Evolutionary conservation across 192 early-diverging fungal species (phyloP).

Genomic region (Physocladia obscura): DNA sequence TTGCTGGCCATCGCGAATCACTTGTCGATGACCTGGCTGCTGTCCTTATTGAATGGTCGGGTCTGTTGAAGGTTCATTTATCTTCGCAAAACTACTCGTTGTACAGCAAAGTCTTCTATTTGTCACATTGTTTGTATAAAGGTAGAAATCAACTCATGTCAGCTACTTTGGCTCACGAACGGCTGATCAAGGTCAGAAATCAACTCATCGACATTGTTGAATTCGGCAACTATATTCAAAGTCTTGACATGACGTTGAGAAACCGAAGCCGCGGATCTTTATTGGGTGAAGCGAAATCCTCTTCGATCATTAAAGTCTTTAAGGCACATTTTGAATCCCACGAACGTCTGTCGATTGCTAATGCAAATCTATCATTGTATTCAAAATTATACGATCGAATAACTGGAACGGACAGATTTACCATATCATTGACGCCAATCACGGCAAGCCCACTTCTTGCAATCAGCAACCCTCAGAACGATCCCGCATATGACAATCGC

Average conservation of each 20-base stretch:
- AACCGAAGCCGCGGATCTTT: slow-evolving; percentile 60
- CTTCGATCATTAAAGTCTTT: slow-evolving; percentile 56
- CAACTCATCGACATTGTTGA: slow-evolving; percentile 57
- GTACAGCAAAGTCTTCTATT: slow-evolving; percentile 52
- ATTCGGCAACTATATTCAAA: slow-evolving; percentile 53
- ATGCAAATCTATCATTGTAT: background rate
- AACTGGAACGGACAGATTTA: slow-evolving; percentile 7
- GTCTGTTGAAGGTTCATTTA: slow-evolving; percentile 51
- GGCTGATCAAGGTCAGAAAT: slow-evolving; percentile 53
- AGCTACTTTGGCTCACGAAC: slow-evolving; percentile 59
- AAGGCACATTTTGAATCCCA: slow-evolving; percentile 48
- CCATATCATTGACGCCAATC: slow-evolving; percentile 14
- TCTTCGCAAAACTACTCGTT: slow-evolving; percentile 51
- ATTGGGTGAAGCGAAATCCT: slow-evolving; percentile 53
- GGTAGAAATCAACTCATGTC: slow-evolving; percentile 60
- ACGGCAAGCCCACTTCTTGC: background rate
- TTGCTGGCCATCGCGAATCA: slow-evolving; percentile 54
- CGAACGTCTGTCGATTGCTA: background rate
- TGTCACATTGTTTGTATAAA: slow-evolving; percentile 62
- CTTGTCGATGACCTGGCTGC: slow-evolving; percentile 69
- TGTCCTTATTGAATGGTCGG: slow-evolving; percentile 62
- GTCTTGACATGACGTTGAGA: slow-evolving; percentile 58
- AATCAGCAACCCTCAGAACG: no score
- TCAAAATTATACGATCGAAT: slow-evolving; percentile 1
- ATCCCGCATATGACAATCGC: no score